Evolutionary conservation across 2,329 filamentous ascomycete genomes (phyloP), one percentile per base, ranked within the genome.

Genomic region (Colletotrichum horii): DNA sequence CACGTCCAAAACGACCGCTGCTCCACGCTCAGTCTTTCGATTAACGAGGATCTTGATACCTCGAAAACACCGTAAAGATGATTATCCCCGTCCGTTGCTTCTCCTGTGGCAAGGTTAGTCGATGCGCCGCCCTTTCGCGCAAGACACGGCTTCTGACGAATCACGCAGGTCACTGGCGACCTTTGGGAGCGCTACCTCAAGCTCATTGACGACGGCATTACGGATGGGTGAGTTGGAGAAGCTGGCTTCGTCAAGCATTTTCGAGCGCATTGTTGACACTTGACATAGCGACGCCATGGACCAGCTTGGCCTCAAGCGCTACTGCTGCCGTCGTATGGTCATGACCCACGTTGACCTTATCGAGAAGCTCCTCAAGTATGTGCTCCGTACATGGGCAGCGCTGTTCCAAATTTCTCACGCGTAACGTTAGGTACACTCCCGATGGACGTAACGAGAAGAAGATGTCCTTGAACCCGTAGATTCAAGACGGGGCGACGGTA

Each of bases 271-370:
- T n/a, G 15, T 64, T 72, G 7, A 60, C 55, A 30, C 55, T 55
- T 16, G 62, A 55, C 70, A 82, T 80, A 98, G 97, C 82, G 96
- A 98, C 84, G 97, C 96, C 56, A 98, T 99, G 94, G 96, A 98
- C 85, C 91, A 96, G 83, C 93, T 99, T 69, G 96, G 96, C 72
- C 94, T 97, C 82, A 96, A 95, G 87, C 93, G 97, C 80, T 99
- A 99, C 89, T 99, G 97, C 91, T 99, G 97, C 89, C 95, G 97
- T 80, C 94, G 97, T 82, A 99, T 99, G 97, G 93, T 99, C 85
- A 98, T 99, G 94, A 99, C 97, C 76, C 97, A 99, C 87, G 97
- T 99, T 81, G 97, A 99, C 85, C 90, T 99, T 77, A 98, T 99
- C 81, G 97, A 99, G 90, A 99, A 99, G 88, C 92, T 99, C 66